Conservation (phyloP, 1,284 basidiomycete genomes). For the Thelephora terrestris region DNA sequence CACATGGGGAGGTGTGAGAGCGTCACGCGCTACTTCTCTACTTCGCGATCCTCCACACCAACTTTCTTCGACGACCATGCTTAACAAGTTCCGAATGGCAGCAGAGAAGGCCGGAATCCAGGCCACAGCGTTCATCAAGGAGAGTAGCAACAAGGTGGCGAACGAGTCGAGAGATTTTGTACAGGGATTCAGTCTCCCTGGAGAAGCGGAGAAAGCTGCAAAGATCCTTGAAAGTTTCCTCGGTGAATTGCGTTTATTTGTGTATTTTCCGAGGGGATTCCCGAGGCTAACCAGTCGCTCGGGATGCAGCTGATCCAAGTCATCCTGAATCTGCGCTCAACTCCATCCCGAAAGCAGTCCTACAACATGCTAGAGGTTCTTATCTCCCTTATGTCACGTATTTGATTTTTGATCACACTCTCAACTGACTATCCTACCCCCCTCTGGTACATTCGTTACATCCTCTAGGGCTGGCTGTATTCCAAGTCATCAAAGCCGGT, state of each 20-base stretch:
- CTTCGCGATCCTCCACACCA: too few species aligned
- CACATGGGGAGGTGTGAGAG: too few species aligned
- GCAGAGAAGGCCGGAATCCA: slow-evolving; percentile 77
- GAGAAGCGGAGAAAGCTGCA: slow-evolving; percentile 86
- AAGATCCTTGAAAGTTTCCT: slow-evolving; percentile 86
- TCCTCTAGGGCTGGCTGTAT: slow-evolving; percentile 77
- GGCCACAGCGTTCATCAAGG: slow-evolving; percentile 63
- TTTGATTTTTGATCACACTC: slow-evolving; percentile 1
- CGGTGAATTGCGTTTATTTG: slow-evolving; percentile 37
- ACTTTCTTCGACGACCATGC: slow-evolving; percentile 38
- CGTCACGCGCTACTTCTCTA: too few species aligned
- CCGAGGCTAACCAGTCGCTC: not conserved
- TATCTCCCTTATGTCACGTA: not conserved
- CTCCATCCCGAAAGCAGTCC: slow-evolving; percentile 88
- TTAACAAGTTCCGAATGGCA: slow-evolving; percentile 73
- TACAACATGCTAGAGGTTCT: slow-evolving; percentile 79
- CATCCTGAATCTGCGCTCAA: slow-evolving; percentile 89
- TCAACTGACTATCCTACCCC: not conserved
- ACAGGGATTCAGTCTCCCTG: slow-evolving; percentile 77
- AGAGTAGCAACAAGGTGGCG: slow-evolving; percentile 56
- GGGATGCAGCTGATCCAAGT: slow-evolving; percentile 71
- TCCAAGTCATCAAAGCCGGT: slow-evolving; percentile 90
- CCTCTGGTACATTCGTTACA: not conserved
- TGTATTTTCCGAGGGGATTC: not conserved
- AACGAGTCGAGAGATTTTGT: slow-evolving; percentile 67